A percentile compares a stretch with the other conserved stretches of the same genome.
Evolutionary conservation across 179 eudicot species (phyloP).

Genomic region (Amaranthus tricolor): DNA sequence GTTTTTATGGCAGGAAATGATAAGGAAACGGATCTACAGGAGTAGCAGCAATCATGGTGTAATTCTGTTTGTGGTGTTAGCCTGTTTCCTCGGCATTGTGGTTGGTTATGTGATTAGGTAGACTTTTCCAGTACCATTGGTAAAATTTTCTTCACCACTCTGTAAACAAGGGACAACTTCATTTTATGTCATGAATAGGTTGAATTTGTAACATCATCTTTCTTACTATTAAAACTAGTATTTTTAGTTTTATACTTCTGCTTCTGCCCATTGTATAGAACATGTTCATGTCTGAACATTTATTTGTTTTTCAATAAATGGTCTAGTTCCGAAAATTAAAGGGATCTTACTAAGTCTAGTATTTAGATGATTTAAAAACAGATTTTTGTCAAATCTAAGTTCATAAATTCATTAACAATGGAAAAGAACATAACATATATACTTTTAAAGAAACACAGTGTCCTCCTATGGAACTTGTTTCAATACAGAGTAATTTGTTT

Average conservation of each 20-base stretch:
- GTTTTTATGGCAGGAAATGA: constrained; percentile 24
- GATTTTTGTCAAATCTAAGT: too few species aligned
- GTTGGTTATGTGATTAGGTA: constrained; percentile 32
- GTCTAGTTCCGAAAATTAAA: too few species aligned
- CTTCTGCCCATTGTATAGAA: neutral
- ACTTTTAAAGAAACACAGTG: neutral
- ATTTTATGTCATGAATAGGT: neutral
- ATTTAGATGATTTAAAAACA: too few species aligned
- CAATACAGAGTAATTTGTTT: neutral
- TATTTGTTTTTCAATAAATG: too few species aligned
- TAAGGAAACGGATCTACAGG: constrained; percentile 22
- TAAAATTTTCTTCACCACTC: neutral
- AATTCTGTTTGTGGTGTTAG: constrained; percentile 16
- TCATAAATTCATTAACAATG: neutral
- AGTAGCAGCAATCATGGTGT: constrained; percentile 2
- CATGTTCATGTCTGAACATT: neutral
- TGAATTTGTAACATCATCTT: neutral
- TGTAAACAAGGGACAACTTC: neutral
- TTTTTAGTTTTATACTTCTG: neutral
- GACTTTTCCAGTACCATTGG: neutral
- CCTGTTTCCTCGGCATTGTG: constrained; percentile 28
- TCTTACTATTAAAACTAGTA: neutral
- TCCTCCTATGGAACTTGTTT: neutral
- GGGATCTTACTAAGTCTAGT: too few species aligned
- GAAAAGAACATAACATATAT: neutral